Percentiles rank a stretch among this genome's conserved stretches.
phyloP scores from a whole-genome alignment of 1,284 basidiomycete genomes.

The Austroboletus olivaceoglutinosus region DNA sequence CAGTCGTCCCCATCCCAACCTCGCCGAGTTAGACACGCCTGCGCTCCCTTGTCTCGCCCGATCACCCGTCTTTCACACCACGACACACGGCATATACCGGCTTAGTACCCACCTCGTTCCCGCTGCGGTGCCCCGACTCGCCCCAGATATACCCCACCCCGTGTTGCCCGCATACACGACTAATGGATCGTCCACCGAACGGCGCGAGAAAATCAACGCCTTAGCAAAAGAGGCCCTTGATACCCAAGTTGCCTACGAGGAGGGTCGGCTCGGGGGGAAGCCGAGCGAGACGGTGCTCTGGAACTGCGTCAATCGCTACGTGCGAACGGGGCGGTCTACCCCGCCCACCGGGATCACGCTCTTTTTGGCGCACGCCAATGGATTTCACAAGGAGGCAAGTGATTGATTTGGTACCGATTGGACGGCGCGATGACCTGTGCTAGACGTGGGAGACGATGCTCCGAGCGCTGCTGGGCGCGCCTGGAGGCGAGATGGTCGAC shows the following conservation, averaged over 20 bases:
- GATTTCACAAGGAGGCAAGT: slow-evolving; percentile 78
- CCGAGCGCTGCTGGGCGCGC: slow-evolving; percentile 43
- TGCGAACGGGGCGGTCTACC: slow-evolving; percentile 24
- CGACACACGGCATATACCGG: slow-evolving; percentile 36
- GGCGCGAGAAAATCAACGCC: slow-evolving; percentile 24
- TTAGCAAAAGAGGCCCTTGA: slow-evolving; percentile 26
- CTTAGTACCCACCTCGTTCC: slow-evolving; percentile 72
- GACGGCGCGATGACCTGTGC: background rate
- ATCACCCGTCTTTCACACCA: slow-evolving; percentile 21
- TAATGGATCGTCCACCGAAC: slow-evolving; percentile 28
- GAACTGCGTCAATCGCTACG: slow-evolving; percentile 59
- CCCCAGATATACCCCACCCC: slow-evolving; percentile 45
- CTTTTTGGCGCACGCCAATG: slow-evolving; percentile 77
- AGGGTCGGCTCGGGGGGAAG: slow-evolving; percentile 17
- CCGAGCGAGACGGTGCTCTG: slow-evolving; percentile 46
- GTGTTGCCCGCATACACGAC: slow-evolving; percentile 18
- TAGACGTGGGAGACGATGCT: slow-evolving; percentile 71
- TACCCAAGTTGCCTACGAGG: slow-evolving; percentile 13
- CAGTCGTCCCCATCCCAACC: slow-evolving; percentile 10
- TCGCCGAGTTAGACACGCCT: slow-evolving; percentile 9
- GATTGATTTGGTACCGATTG: background rate
- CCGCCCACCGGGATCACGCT: slow-evolving; percentile 52
- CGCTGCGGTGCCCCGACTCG: slow-evolving; percentile 62
- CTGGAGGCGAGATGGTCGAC: slow-evolving; percentile 44
- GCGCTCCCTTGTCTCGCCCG: slow-evolving; percentile 21